Percentiles rank a stretch among this genome's conserved stretches.
Evolutionary conservation across 345 rosid genomes (phyloP).

Genomic region (Salix caprea): DNA sequence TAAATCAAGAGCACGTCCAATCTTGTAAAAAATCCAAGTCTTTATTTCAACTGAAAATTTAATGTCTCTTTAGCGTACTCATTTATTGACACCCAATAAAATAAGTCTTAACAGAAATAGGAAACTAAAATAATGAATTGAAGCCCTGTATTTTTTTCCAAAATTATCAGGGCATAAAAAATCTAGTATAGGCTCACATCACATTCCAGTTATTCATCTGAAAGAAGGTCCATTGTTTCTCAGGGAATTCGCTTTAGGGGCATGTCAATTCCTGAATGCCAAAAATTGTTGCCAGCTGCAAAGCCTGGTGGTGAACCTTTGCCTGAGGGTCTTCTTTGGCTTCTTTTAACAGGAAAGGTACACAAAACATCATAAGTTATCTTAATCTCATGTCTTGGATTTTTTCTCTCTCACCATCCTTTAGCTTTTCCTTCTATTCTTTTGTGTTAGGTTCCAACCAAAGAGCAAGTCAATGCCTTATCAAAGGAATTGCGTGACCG

Average conservation of each 20-base stretch:
- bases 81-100: too few relatives aligned
- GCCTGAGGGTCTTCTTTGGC: conserved; percentile 98
- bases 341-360: conserved; percentile 96
- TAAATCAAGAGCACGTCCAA: too few relatives aligned
- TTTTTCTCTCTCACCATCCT: neutral
- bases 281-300: conserved; percentile 80
- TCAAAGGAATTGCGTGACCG: conserved; percentile 77
- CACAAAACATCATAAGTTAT: neutral
- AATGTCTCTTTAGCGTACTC: too few relatives aligned
- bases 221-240: conserved; percentile 16
- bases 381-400: neutral
- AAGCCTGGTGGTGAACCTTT: conserved; percentile 88
- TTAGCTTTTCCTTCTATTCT: conserved; percentile 4
- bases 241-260: conserved; percentile 97
- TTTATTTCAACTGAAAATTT: too few relatives aligned
- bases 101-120: too few relatives aligned
- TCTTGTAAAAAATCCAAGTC: too few relatives aligned
- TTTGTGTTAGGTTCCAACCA: conserved; percentile 58
- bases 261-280: conserved; percentile 95
- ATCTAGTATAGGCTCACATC: too few relatives aligned
- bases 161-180: too few relatives aligned
- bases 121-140: too few relatives aligned
- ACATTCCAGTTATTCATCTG: neutral
- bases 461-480: conserved; percentile 78
- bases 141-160: too few relatives aligned